Base-by-base conservation (phyloP, 2,329 filamentous ascomycete genomes). In the Diaporthe caulivora region DNA sequence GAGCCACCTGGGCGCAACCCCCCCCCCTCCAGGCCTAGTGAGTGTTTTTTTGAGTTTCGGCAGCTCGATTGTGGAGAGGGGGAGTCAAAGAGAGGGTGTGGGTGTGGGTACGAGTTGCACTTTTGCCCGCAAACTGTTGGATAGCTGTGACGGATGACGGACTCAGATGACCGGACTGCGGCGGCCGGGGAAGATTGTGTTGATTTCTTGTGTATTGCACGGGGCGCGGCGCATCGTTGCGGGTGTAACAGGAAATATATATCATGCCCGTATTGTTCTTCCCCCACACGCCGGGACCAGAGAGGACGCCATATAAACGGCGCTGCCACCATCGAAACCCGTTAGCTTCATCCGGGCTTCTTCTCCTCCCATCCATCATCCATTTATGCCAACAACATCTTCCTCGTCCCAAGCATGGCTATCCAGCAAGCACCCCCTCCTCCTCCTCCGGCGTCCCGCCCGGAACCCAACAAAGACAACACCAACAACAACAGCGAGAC, bases 401-500 rank as follows among this genome's bases (percentile, higher is more conserved):
- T 10, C 6, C 11, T 24, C 2, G 0, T 17, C 5, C 29, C 44
- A 51, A 18, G 18, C 2, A 62, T 67, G 62, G 47, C 62, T 31
- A 53, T 53, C 47, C 62, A 67, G 40, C 21, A 37, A 26, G 31
- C 31, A 67, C 29, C 44, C 2, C 62, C 37, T 40, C 37, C 37
- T 40, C 37, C n/a, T 29, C 57, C 53, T 2, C 54, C 31, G 11
- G 4, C 8, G 9, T 51, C 67, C 15, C 47, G 72, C 57, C 55
- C 47, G 0, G 47, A 26, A 3, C 44, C 51, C 47, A 11, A 10
- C n/a, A n/a, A n/a, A 18, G 37, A 15, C 53, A n/a, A n/a, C 49
- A 29, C 1, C 24, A n/a, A 42, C 60, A 13, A 40, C 37, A 13
- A 6, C 37, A 24, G 53, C 34, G 60, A 69, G 13, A 82, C 79